Evolutionary conservation across 2,329 filamentous ascomycete genomes (phyloP).

Genomic region (Diaporthe australafricana): DNA sequence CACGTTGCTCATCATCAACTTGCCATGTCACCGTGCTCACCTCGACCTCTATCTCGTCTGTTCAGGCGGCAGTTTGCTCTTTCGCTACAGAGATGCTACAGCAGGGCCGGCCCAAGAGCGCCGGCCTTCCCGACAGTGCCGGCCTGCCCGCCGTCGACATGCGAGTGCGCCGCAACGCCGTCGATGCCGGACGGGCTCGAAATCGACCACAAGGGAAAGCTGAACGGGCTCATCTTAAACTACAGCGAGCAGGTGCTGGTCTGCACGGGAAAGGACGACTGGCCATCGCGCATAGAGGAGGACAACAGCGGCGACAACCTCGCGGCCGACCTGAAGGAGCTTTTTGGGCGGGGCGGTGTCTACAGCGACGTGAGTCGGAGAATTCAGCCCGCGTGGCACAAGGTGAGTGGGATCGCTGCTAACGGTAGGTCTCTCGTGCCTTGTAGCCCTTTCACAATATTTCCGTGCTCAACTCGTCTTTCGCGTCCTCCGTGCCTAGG

Average conservation of each 20-base stretch:
- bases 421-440: slow-evolving; percentile 46
- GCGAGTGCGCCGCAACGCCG: slow-evolving; percentile 77
- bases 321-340: slow-evolving; percentile 77
- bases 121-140: slow-evolving; percentile 56
- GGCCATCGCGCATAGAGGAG: slow-evolving; percentile 86
- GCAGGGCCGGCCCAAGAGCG: slow-evolving; percentile 18
- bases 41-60: slow-evolving; percentile 4
- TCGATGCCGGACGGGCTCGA: slow-evolving; percentile 73
- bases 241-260: slow-evolving; percentile 88
- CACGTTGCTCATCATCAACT: not conserved
- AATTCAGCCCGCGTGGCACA: not conserved
- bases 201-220: slow-evolving; percentile 76
- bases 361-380: slow-evolving; percentile 72
- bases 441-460: slow-evolving; percentile 85
- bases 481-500: slow-evolving; percentile 67
- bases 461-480: slow-evolving; percentile 80
- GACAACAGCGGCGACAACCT: slow-evolving; percentile 76
- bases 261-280: slow-evolving; percentile 83
- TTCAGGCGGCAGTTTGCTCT: not conserved
- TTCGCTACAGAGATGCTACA: slow-evolving; percentile 17
- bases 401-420: slow-evolving; percentile 40
- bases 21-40: slow-evolving; percentile 15
- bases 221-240: slow-evolving; percentile 81
- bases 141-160: slow-evolving; percentile 81
- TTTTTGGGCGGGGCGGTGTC: slow-evolving; percentile 73